Percentiles rank a stretch among this genome's conserved stretches.
Evolutionary conservation across 176 grass and related monocot genomes (phyloP).

Genomic region (Carex myosuroides): DNA sequence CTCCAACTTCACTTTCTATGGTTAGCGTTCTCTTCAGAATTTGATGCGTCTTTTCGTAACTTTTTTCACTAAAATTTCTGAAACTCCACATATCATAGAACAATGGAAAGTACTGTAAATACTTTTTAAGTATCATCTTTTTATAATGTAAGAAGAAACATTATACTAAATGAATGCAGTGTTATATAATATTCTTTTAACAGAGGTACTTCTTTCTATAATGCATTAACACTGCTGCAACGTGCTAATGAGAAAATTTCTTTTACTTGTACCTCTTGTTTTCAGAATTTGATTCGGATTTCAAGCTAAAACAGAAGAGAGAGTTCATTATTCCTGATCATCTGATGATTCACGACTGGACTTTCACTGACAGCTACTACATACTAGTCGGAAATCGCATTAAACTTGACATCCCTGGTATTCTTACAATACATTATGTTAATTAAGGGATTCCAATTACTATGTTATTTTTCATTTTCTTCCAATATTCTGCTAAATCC

Average conservation of each 20-base stretch:
- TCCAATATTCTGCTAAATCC: background rate
- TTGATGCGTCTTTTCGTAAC: background rate
- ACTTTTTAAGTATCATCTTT: background rate
- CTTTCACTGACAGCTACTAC: slow-evolving; percentile 79
- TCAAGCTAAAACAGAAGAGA: slow-evolving; percentile 48
- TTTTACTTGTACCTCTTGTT: background rate
- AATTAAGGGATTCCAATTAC: background rate
- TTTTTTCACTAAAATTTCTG: background rate
- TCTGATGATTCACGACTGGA: slow-evolving; percentile 97
- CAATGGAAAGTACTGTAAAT: background rate
- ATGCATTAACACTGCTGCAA: background rate
- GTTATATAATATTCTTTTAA: background rate
- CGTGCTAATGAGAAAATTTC: background rate
- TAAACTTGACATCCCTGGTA: slow-evolving; percentile 80
- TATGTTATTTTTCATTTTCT: background rate
- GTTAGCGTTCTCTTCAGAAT: slow-evolving; percentile 17
- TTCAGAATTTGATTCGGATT: slow-evolving; percentile 63
- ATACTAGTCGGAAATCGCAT: slow-evolving; percentile 77
- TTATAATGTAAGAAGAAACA: background rate
- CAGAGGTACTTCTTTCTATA: background rate
- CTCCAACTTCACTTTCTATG: slow-evolving; percentile 87
- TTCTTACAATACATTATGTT: background rate
- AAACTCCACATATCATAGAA: background rate
- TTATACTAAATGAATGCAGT: background rate
- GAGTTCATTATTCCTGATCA: slow-evolving; percentile 81